Conservation (phyloP, 2,329 filamentous ascomycete genomes). For the Aspergillus persii region DNA sequence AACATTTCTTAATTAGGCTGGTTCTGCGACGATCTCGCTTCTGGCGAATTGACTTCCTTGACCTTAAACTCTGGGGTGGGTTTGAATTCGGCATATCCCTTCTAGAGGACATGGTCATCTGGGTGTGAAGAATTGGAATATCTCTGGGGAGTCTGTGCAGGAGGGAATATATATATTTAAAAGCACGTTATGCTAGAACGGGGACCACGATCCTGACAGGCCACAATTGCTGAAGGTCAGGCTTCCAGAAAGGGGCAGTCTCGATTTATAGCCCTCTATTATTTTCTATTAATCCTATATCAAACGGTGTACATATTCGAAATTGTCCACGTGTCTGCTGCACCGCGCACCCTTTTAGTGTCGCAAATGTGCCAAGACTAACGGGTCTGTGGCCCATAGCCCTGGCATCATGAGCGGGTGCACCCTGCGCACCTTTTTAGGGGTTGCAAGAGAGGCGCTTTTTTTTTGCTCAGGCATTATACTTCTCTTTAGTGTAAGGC, state of each 20-base stretch:
- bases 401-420: not conserved
- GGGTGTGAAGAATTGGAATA: not conserved
- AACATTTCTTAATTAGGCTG: not conserved
- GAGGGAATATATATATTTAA: not conserved
- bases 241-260: too few relatives aligned
- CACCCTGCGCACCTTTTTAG: not conserved
- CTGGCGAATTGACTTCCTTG: not conserved
- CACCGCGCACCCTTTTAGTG: not conserved
- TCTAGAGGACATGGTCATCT: not conserved
- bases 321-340: not conserved
- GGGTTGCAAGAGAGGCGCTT: not conserved
- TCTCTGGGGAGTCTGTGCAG: not conserved
- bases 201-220: too few relatives aligned
- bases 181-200: too few relatives aligned
- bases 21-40: not conserved
- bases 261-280: not conserved
- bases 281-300: not conserved
- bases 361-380: not conserved
- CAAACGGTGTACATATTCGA: not conserved
- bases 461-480: not conserved
- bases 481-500: not conserved
- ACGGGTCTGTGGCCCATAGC: not conserved
- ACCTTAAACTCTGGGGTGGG: not conserved
- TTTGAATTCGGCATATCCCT: not conserved
- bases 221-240: too few relatives aligned